These are phyloP conservation scores for Porcisia deanei DNA, from an alignment of 208 protist genomes.

Conservation along the genomic window DNA sequence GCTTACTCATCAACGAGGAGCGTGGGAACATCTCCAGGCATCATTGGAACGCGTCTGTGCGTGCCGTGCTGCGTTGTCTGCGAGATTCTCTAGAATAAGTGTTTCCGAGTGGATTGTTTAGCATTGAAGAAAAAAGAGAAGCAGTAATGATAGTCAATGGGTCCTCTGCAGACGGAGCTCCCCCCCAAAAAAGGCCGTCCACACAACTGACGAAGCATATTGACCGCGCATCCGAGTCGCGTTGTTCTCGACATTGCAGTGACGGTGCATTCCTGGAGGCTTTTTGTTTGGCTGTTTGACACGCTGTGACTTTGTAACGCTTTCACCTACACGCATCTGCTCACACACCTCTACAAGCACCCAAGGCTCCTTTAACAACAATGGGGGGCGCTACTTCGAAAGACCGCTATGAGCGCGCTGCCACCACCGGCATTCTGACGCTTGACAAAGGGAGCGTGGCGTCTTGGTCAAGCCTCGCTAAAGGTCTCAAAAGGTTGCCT, in stretches of 20 bases:
- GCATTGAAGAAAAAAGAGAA: too few species aligned
- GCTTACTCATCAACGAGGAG: not conserved
- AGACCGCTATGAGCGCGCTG: constrained; percentile 34
- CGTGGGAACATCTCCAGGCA: not conserved
- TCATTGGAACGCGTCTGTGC: not conserved
- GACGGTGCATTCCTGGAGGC: not conserved
- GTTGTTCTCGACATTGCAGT: not conserved
- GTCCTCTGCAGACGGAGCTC: too few species aligned
- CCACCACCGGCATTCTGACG: constrained; percentile 37
- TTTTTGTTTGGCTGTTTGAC: not conserved
- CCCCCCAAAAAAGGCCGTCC: too few species aligned
- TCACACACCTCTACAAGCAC: not conserved
- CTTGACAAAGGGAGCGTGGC: constrained; percentile 10
- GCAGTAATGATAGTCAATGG: too few species aligned
- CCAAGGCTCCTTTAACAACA: not conserved
- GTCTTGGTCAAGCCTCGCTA: constrained; percentile 33
- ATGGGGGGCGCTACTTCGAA: constrained; percentile 6
- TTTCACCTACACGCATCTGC: not conserved
- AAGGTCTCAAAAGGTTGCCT: constrained; percentile 14
- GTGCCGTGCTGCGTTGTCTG: not conserved
- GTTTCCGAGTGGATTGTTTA: not conserved
- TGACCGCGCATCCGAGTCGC: too few species aligned
- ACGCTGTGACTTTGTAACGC: not conserved
- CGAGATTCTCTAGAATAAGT: not conserved
- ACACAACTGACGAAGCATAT: too few species aligned